Conservation (phyloP, 306 rosid species). For the Canavalia gladiata region DNA sequence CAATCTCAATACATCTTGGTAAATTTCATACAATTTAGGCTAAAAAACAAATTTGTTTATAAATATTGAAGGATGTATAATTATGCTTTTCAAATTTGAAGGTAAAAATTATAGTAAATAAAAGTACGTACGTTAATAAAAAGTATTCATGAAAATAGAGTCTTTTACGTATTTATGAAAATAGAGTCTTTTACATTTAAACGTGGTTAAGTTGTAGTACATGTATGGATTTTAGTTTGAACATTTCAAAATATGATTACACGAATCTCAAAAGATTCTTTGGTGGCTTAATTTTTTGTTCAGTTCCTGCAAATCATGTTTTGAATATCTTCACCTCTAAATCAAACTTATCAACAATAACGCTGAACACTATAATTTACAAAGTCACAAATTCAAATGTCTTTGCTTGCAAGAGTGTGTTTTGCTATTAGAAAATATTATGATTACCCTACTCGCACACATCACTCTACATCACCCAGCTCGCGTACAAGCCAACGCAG, state of each 20-base stretch:
- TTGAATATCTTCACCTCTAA: too few species aligned
- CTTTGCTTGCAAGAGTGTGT: conserved; percentile 12
- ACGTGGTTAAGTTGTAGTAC: conserved; percentile 1
- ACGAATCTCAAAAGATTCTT: too few species aligned
- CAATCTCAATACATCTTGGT: not conserved
- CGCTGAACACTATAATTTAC: not conserved
- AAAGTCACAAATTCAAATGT: not conserved
- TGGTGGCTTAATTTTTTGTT: too few species aligned
- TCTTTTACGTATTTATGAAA: too few species aligned
- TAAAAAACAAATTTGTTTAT: not conserved
- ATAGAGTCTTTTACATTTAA: not conserved
- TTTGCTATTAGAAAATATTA: not conserved
- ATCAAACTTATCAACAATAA: too few species aligned
- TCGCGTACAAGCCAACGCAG: not conserved
- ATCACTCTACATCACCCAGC: too few species aligned
- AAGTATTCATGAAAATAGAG: too few species aligned
- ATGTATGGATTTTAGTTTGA: too few species aligned
- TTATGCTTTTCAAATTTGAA: not conserved
- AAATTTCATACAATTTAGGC: not conserved
- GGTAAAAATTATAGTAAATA: not conserved
- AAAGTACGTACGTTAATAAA: not conserved
- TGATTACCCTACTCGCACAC: too few species aligned
- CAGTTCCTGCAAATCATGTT: too few species aligned
- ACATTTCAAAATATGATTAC: too few species aligned
- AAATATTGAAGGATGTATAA: not conserved